A percentile compares a stretch with the other conserved stretches of the same genome.
Conservation (phyloP, 345 rosid genomes). For the Camelina laxa region DNA sequence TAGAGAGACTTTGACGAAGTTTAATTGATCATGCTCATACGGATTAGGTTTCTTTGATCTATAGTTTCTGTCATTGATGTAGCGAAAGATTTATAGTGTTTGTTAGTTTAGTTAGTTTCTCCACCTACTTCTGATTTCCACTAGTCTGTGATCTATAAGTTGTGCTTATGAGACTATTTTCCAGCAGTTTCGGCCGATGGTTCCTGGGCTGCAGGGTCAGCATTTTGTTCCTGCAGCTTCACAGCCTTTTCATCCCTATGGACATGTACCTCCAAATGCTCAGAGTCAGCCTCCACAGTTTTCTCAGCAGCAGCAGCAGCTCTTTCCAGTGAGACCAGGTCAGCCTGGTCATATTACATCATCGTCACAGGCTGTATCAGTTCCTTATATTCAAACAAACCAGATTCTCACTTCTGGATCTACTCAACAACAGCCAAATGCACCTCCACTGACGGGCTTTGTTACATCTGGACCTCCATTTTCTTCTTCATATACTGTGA, state of each 20-base stretch:
- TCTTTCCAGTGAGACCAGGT: slow-evolving; percentile 66
- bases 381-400: slow-evolving; percentile 62
- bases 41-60: neutral
- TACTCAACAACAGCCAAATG: slow-evolving; percentile 57
- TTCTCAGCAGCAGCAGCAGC: slow-evolving; percentile 72
- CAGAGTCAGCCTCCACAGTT: slow-evolving; percentile 66
- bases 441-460: slow-evolving; percentile 50
- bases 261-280: slow-evolving; percentile 65
- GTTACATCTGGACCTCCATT: slow-evolving; percentile 61
- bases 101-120: too few species aligned
- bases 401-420: slow-evolving; percentile 64
- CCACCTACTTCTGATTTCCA: too few species aligned
- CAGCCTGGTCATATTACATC: slow-evolving; percentile 70
- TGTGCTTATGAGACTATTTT: slow-evolving; percentile 26
- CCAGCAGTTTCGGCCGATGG: slow-evolving; percentile 73
- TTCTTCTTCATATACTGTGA: slow-evolving; percentile 65
- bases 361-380: slow-evolving; percentile 61
- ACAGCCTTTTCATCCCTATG: slow-evolving; percentile 78
- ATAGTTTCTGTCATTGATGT: slow-evolving; percentile 1
- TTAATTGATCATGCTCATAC: neutral
- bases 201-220: slow-evolving; percentile 69
- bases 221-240: slow-evolving; percentile 60
- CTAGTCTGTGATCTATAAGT: neutral
- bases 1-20: neutral
- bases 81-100: neutral